Percentiles rank a stretch among this genome's conserved stretches.
Conservation (phyloP, 352 stramenopile genomes). For the Globisporangium parvum region DNA sequence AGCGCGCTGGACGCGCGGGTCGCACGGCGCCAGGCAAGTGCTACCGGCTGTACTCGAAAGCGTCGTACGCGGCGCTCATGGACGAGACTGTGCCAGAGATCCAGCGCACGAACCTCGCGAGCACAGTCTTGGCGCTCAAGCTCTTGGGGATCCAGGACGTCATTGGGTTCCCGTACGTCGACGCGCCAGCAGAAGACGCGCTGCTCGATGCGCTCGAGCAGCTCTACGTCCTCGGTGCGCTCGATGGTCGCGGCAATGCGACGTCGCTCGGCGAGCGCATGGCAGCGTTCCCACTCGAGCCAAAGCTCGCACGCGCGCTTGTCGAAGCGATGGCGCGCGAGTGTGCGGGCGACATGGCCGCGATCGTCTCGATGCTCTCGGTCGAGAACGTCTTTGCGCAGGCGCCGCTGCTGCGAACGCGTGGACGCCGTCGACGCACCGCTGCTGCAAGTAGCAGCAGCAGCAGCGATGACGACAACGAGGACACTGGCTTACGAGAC, state of each 20-base stretch:
- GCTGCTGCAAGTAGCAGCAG: background rate
- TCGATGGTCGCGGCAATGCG: constrained; percentile 42
- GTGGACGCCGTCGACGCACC: background rate
- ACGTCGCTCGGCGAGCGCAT: constrained; percentile 74
- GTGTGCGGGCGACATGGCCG: constrained; percentile 59
- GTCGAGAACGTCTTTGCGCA: constrained; percentile 73
- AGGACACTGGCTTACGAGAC: constrained; percentile 4
- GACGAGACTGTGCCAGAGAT: constrained; percentile 98
- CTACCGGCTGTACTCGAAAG: constrained; percentile 98
- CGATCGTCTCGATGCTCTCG: constrained; percentile 80
- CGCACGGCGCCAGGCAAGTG: constrained; percentile 96
- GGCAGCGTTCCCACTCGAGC: constrained; percentile 80
- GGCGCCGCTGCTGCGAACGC: constrained; percentile 4
- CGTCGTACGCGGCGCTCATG: constrained; percentile 94
- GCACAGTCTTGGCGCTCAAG: constrained; percentile 93
- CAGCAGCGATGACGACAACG: constrained; percentile 17
- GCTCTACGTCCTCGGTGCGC: constrained; percentile 55
- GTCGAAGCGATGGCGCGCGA: constrained; percentile 51
- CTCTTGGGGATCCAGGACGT: constrained; percentile 68
- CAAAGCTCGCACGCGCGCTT: constrained; percentile 55
- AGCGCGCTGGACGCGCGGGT: constrained; percentile 94
- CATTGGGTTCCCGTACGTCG: constrained; percentile 60
- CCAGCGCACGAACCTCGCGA: constrained; percentile 95
- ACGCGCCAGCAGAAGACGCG: constrained; percentile 60
- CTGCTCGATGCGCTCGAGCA: constrained; percentile 75